phyloP scores from a whole-genome alignment of 257 asterid genomes.

The Ligustrum vulgare region DNA sequence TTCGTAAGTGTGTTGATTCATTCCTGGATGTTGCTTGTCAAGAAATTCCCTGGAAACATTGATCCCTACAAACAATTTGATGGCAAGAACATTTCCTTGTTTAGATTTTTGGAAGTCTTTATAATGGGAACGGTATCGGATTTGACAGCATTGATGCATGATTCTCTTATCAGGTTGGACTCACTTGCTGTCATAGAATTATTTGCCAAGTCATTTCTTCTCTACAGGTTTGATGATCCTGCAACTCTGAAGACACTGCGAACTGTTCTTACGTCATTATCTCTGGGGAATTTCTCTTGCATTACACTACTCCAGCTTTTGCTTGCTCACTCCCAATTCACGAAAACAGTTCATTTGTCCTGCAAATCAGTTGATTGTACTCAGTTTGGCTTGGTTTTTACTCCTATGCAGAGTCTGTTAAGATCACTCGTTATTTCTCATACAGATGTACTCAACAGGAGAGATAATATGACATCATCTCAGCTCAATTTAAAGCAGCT shows the following conservation, averaged over 20 bases:
- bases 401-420: constrained; percentile 71
- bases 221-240: constrained; percentile 78
- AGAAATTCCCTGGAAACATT: constrained; percentile 39
- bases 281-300: constrained; percentile 66
- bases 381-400: constrained; percentile 58
- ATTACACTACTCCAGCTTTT: constrained; percentile 59
- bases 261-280: constrained; percentile 50
- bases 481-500: constrained; percentile 41
- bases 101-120: constrained; percentile 68
- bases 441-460: constrained; percentile 28
- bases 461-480: constrained; percentile 29
- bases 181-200: constrained; percentile 65
- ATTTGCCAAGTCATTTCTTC: constrained; percentile 64
- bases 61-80: constrained; percentile 38
- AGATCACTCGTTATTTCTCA: constrained; percentile 38
- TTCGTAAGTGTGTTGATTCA: constrained; percentile 57
- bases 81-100: constrained; percentile 37
- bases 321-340: constrained; percentile 79
- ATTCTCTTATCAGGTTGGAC: constrained; percentile 51
- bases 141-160: constrained; percentile 45
- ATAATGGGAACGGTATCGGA: constrained; percentile 55
- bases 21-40: constrained; percentile 69
- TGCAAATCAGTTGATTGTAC: constrained; percentile 41
- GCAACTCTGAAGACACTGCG: constrained; percentile 63
- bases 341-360: constrained; percentile 44